phyloP scores from a whole-genome alignment of 1,139 yeast species.

The Kodamaea sp. region DNA sequence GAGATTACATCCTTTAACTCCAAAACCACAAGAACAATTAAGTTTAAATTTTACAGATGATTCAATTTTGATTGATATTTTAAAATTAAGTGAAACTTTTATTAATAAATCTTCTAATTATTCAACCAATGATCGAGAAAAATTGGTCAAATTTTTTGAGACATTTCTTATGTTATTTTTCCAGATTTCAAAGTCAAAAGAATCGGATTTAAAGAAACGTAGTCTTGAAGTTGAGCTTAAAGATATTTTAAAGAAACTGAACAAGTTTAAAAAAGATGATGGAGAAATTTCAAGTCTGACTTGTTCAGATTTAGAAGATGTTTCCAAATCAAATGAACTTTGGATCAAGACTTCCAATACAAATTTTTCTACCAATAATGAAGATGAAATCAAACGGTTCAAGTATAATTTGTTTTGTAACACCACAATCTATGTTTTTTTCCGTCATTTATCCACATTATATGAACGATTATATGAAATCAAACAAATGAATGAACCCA shows the following conservation, averaged over 20 bases:
- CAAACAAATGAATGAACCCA: slow-evolving; percentile 62
- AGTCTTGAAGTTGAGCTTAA: slow-evolving; percentile 63
- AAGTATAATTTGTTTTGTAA: slow-evolving; percentile 82
- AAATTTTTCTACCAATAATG: slow-evolving; percentile 25
- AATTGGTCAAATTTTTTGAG: slow-evolving; percentile 67
- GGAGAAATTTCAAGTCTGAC: slow-evolving; percentile 28
- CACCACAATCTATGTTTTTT: slow-evolving; percentile 86
- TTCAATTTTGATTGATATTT: slow-evolving; percentile 69
- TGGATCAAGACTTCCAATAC: slow-evolving; percentile 56
- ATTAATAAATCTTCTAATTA: slow-evolving; percentile 68
- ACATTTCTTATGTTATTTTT: slow-evolving; percentile 70
- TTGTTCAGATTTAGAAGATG: slow-evolving; percentile 30
- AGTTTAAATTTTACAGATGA: slow-evolving; percentile 62
- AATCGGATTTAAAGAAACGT: slow-evolving; percentile 48
- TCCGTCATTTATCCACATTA: slow-evolving; percentile 79
- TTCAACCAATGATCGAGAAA: slow-evolving; percentile 78
- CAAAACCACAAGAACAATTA: slow-evolving; percentile 80
- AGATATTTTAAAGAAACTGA: slow-evolving; percentile 70
- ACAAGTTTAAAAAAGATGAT: slow-evolving; percentile 45
- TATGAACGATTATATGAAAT: slow-evolving; percentile 79
- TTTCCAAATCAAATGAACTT: slow-evolving; percentile 60
- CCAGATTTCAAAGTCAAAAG: slow-evolving; percentile 40
- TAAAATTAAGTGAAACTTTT: slow-evolving; percentile 66
- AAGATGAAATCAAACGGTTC: slow-evolving; percentile 27
- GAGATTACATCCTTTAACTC: slow-evolving; percentile 81